Evolutionary conservation across 352 stramenopile species (phyloP), one percentile per base, ranked within the genome.

Genomic region (Globisporangium yorkense): DNA sequence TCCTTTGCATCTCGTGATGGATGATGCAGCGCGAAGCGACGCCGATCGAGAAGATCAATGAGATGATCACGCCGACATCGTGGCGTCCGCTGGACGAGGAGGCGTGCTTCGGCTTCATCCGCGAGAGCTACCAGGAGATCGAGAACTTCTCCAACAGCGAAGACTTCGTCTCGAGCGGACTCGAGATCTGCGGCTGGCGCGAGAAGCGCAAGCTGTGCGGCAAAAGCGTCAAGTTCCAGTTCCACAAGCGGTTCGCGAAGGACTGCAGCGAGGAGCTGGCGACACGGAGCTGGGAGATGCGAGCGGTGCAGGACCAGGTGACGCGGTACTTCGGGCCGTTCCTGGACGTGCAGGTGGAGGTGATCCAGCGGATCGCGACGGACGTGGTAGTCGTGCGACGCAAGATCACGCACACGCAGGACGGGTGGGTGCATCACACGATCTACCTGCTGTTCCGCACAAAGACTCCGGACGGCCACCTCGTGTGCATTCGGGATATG

Each of bases 401-500:
- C 51, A 77, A 77, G 66, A 82, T 80, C 46, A 78, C 72, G 61
- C 72, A 83, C 65, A 72, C 64, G n/a, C 60, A 77, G 37, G 72
- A 83, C 57, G 63, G 63, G 0, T 85, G 75, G 72, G 73, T 83
- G 29, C 72, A 83, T 65, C 70, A 86, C 63, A 88, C 80, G 7
- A 83, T 88, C 56, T 89, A 88, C 62, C 41, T 89, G 52, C 65
- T 86, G 15, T 88, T 89, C 60, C 80, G 80, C 51, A 85, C 75
- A 29, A 71, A 88, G 69, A 89, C 74, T 9, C 66, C 73, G 0
- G 71, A 88, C 54, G 80, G 80, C 46, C 80, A 85, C 56, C 56
- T 84, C 35, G 75, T 89, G 46, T 89, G 75, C 56, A 80, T 89
- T 44, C 77, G 77, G 21, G 77, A 84, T 46, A 77, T 88, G 66